Base-by-base conservation (phyloP, 768 basidiomycete species). In the Sporobolomyces pararoseus region DNA sequence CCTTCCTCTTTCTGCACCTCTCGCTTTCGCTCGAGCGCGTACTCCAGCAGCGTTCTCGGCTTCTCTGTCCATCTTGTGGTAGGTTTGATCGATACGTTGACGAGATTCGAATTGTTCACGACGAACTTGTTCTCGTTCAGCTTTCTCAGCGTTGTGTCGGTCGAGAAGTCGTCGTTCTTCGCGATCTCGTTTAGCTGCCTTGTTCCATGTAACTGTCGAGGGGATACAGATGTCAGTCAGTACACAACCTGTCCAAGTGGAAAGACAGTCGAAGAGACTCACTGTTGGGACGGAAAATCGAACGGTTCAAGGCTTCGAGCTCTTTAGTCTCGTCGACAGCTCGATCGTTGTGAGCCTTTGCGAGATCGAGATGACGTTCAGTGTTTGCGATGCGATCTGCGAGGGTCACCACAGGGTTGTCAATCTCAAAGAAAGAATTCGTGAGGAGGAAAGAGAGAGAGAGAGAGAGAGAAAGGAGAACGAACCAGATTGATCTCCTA, bases 291-390 rank as follows among this genome's bases (percentile, higher is more conserved):
- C 72, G 86, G 83, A 99, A 97, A 78, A 99, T 98, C 46, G 91
- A 93, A 39, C 87, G 85, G 80, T 97, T 97, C 65, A 99, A 86
- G 78, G 93, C 85, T 80, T 92, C 94, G 64, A 99, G 86, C 79
- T 98, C 94, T 70, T 87, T 88, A 7, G 93, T 91, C 79, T 86
- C 90, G 81, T 99, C 95, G 66, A 88, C 88, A n/a, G 95, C 94
- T 5, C 90, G 87, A 51, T 83, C 81, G 37, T 90, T 88, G 80
- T 94, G 88, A 19, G 88, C 88, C 80, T 90, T 97, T 59, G 94
- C 84, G 61, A 92, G 86, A 78, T 97, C 95, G 63, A 98, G 85
- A 80, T 97, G 90, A 66, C 91, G 88, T 79, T 97, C 93, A 34
- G 95, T 96, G 78, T 91, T 91, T 32, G 91, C 94, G 73, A 99